These are phyloP conservation scores for Clonostachys sp. DNA, from an alignment of 2,329 filamentous ascomycete species.

Conservation along the genomic window DNA sequence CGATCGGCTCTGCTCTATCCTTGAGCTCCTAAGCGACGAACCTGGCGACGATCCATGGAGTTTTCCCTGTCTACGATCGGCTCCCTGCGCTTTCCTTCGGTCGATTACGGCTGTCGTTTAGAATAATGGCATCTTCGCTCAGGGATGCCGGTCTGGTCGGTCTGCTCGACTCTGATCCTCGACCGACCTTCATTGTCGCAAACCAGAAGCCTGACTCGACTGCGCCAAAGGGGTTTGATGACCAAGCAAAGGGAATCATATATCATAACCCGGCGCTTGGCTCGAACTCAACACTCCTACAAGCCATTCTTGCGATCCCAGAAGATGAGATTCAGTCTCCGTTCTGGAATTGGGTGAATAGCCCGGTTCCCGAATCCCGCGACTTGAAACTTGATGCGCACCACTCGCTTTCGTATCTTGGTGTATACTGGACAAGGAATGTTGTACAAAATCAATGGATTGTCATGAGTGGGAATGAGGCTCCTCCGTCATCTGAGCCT, in stretches of 20 bases:
- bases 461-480: conserved; percentile 31
- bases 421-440: conserved; percentile 29
- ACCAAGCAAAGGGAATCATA: conserved; percentile 9
- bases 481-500: conserved; percentile 19
- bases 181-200: conserved; percentile 33
- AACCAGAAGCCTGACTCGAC: no score
- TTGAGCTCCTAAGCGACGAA: no score
- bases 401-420: conserved; percentile 21
- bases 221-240: no score
- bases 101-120: not conserved
- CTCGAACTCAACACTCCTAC: conserved; percentile 18
- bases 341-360: conserved; percentile 34
- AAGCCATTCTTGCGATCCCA: conserved; percentile 19
- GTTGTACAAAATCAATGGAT: conserved; percentile 26
- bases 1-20: no score
- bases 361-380: conserved; percentile 3
- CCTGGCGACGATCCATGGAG: no score
- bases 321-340: conserved; percentile 18
- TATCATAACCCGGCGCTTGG: conserved; percentile 32
- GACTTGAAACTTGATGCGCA: not conserved
- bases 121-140: conserved; percentile 3
- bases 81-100: no score
- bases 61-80: no score
- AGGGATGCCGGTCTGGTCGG: conserved; percentile 25
- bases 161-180: conserved; percentile 32